These are phyloP conservation scores for Lophium mytilinum DNA, from an alignment of 495 filamentous ascomycete genomes.

Conservation along the genomic window DNA sequence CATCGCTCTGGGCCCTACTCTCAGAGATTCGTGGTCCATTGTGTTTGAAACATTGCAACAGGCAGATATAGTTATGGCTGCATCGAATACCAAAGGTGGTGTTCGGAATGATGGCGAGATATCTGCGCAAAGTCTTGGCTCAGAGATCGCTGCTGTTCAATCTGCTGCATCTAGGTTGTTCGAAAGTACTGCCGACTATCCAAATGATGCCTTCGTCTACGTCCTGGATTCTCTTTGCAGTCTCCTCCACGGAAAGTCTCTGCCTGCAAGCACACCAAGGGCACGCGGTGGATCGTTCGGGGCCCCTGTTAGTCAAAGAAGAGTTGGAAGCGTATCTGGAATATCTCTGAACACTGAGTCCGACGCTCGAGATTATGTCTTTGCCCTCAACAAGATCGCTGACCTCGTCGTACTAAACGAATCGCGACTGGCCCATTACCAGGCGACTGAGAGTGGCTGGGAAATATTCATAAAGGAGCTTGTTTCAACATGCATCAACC, in stretches of 20 bases:
- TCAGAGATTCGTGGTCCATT: constrained; percentile 81
- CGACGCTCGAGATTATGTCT: constrained; percentile 55
- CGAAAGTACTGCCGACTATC: constrained; percentile 83
- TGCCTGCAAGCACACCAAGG: constrained; percentile 15
- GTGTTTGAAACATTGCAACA: constrained; percentile 84
- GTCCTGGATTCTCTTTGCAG: constrained; percentile 64
- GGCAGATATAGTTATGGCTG: constrained; percentile 75
- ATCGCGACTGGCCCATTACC: constrained; percentile 56
- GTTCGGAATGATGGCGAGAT: constrained; percentile 17
- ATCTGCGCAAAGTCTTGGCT: constrained; percentile 53
- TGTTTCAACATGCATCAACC: constrained; percentile 52
- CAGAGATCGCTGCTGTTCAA: constrained; percentile 81
- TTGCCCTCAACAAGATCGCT: constrained; percentile 75
- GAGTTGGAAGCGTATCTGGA: constrained; percentile 40
- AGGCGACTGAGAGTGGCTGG: constrained; percentile 65
- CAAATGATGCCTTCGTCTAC: constrained; percentile 69
- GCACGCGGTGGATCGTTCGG: constrained; percentile 2
- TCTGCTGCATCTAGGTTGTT: constrained; percentile 79
- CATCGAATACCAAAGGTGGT: constrained; percentile 30
- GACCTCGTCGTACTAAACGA: constrained; percentile 75
- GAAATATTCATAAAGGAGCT: constrained; percentile 59
- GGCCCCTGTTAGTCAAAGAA: constrained; percentile 37
- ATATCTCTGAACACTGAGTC: constrained; percentile 37
- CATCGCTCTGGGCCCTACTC: constrained; percentile 83
- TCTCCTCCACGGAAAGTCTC: constrained; percentile 37